Conservation (phyloP, 257 asterid species). For the Hygrophila difformis region DNA sequence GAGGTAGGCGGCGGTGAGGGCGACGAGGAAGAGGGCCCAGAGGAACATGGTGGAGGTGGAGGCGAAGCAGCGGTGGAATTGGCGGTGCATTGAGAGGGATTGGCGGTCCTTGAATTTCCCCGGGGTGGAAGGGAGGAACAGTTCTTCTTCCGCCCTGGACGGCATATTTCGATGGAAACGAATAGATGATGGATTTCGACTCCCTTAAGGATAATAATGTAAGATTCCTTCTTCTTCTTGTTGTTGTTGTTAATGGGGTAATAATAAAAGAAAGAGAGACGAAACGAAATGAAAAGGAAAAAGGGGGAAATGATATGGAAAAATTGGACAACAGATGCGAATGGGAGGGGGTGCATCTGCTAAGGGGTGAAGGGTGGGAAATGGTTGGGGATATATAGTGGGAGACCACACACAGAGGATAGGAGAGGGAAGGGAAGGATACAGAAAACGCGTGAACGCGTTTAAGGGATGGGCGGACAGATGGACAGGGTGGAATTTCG, state of each 20-base stretch:
- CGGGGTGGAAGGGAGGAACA: constrained; percentile 43
- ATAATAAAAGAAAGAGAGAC: background rate
- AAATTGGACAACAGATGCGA: constrained; percentile 25
- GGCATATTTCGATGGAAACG: constrained; percentile 20
- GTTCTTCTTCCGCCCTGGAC: constrained; percentile 26
- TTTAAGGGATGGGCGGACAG: too few species aligned
- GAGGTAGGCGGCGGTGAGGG: constrained; percentile 43
- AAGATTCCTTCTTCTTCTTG: too few species aligned
- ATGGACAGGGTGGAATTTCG: constrained; percentile 14
- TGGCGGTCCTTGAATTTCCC: constrained; percentile 34
- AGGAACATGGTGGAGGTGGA: constrained; percentile 55
- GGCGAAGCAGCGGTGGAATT: constrained; percentile 39
- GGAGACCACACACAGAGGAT: constrained; percentile 22
- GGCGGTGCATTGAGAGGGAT: constrained; percentile 25
- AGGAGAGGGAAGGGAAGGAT: too few species aligned
- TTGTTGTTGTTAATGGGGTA: too few species aligned
- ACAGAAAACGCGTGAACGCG: constrained; percentile 38
- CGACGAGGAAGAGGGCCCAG: constrained; percentile 49
- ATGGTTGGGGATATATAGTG: constrained; percentile 18
- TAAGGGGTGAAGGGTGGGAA: constrained; percentile 1
- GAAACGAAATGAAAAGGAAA: background rate
- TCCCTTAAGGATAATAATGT: too few species aligned
- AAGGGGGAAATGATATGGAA: background rate
- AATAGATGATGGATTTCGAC: too few species aligned
- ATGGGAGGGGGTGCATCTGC: constrained; percentile 30